Conservation (phyloP, 768 basidiomycete genomes). For the Macrolepiota dolichaula region DNA sequence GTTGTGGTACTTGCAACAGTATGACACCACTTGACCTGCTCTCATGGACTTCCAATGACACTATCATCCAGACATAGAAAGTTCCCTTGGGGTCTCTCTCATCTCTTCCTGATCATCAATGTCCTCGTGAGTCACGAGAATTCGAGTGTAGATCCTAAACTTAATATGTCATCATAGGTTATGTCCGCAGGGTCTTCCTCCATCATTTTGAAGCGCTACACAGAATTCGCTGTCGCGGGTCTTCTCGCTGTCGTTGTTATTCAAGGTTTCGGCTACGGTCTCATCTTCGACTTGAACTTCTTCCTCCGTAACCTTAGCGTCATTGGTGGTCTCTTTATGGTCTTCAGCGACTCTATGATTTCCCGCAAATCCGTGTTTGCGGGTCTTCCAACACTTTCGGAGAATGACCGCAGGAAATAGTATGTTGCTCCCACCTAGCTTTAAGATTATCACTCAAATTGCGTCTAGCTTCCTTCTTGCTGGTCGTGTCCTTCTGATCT, state of each 20-base stretch:
- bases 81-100: conserved; percentile 95
- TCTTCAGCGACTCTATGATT: conserved; percentile 93
- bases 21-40: conserved; percentile 27
- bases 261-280: conserved; percentile 97
- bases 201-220: conserved; percentile 82
- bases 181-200: conserved; percentile 86
- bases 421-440: conserved; percentile 34
- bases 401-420: conserved; percentile 99
- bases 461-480: conserved; percentile 85
- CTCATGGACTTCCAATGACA: conserved; percentile 9
- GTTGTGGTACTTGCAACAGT: conserved; percentile 98
- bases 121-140: conserved; percentile 65
- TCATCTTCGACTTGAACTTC: conserved; percentile 99
- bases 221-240: conserved; percentile 87
- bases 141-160: not conserved
- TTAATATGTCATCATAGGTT: conserved; percentile 43
- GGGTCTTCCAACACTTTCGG: conserved; percentile 84
- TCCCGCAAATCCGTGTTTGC: conserved; percentile 87
- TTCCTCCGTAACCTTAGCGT: conserved; percentile 99
- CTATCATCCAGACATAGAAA: conserved; percentile 70
- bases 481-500: conserved; percentile 94
- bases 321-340: conserved; percentile 98
- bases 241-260: conserved; percentile 89
- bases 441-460: not conserved
- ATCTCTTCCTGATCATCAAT: conserved; percentile 88